These are phyloP conservation scores for Primulina huaijiensis DNA, from an alignment of 257 asterid species.

Conservation along the genomic window DNA sequence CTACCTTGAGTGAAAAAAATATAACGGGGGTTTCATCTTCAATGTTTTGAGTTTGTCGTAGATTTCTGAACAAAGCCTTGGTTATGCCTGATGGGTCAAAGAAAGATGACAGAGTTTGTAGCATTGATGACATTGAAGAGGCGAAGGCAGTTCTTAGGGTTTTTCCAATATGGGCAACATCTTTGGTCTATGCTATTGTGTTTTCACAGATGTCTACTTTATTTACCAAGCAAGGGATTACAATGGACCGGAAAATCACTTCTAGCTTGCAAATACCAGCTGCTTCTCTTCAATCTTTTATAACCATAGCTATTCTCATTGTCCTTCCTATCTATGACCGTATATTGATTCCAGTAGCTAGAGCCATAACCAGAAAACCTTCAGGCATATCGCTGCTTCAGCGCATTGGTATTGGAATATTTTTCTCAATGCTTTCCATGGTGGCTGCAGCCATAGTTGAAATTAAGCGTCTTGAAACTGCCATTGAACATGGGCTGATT, in stretches of 20 bases:
- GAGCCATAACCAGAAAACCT: conserved; percentile 28
- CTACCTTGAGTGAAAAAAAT: neutral
- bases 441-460: conserved; percentile 36
- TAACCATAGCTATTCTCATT: conserved; percentile 38
- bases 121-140: conserved; percentile 42
- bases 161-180: conserved; percentile 54
- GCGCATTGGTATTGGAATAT: conserved; percentile 32
- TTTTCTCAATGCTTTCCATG: conserved; percentile 26
- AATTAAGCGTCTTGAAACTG: conserved; percentile 34
- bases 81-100: conserved; percentile 29
- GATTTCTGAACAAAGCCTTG: conserved; percentile 57
- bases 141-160: conserved; percentile 53
- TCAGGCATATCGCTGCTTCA: conserved; percentile 40
- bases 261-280: conserved; percentile 45
- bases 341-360: conserved; percentile 42
- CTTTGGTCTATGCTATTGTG: conserved; percentile 44
- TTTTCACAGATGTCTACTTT: conserved; percentile 50
- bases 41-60: conserved; percentile 19
- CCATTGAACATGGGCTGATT: conserved; percentile 28
- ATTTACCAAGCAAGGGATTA: conserved; percentile 58
- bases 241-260: conserved; percentile 53
- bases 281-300: conserved; percentile 49
- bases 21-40: neutral
- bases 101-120: conserved; percentile 30
- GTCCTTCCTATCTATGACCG: conserved; percentile 54